These are phyloP conservation scores for Gossypium lobatum DNA, from an alignment of 441 rosid species.

Conservation along the genomic window DNA sequence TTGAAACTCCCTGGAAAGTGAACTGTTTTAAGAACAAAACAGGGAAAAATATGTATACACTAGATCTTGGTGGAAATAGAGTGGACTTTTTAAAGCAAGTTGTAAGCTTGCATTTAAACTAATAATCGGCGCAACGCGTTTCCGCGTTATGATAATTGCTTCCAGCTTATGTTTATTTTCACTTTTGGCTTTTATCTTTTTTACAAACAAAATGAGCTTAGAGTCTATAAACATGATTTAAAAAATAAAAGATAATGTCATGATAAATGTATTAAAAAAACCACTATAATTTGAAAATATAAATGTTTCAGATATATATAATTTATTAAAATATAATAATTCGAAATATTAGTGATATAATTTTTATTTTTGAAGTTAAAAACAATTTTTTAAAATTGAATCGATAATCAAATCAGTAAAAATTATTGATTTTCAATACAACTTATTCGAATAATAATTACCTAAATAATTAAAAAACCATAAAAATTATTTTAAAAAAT, in stretches of 20 bases:
- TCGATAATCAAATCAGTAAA: no score
- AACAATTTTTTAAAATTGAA: no score
- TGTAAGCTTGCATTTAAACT: neutral
- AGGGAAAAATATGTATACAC: conserved; percentile 2
- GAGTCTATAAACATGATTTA: neutral
- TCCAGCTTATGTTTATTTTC: conserved; percentile 23
- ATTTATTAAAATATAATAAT: no score
- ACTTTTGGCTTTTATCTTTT: conserved; percentile 3
- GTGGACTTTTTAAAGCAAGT: neutral
- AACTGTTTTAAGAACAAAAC: conserved; percentile 11
- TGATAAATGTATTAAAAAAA: neutral
- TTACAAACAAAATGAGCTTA: no score
- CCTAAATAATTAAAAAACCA: no score
- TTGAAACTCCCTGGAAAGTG: neutral
- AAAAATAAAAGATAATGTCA: neutral
- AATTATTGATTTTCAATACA: no score
- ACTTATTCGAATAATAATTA: no score
- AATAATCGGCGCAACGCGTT: conserved; percentile 52
- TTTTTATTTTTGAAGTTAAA: no score
- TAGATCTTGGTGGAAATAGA: neutral
- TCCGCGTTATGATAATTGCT: conserved; percentile 35
- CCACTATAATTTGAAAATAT: no score
- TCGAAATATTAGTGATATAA: no score
- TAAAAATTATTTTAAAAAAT: no score
- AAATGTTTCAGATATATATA: no score